phyloP scores from a whole-genome alignment of 768 basidiomycete species.

The Clitopilus hobsonii region DNA sequence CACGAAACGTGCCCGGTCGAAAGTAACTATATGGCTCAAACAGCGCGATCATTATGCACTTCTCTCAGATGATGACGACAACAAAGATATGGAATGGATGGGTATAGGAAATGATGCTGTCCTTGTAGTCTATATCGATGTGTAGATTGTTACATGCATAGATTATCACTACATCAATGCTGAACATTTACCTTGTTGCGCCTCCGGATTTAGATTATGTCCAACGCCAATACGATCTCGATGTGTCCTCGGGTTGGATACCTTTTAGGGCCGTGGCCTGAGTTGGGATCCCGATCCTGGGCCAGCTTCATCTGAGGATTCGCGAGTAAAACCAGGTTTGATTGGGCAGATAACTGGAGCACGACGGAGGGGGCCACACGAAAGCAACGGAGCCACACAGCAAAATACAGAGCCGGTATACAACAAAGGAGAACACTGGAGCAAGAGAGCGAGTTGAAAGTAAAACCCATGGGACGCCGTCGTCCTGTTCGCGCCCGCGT shows the following conservation, averaged over 20 bases:
- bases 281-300: neutral
- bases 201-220: too few species aligned
- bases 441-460: slow-evolving; percentile 45
- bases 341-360: neutral
- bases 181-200: too few species aligned
- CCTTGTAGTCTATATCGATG: neutral
- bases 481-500: slow-evolving; percentile 29
- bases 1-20: slow-evolving; percentile 25
- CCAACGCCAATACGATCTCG: too few species aligned
- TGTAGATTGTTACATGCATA: neutral
- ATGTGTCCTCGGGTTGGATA: too few species aligned
- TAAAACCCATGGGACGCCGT: slow-evolving; percentile 37
- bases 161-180: too few species aligned
- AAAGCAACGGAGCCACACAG: slow-evolving; percentile 28
- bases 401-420: slow-evolving; percentile 49
- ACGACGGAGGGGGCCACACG: slow-evolving; percentile 20
- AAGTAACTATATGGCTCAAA: slow-evolving; percentile 49
- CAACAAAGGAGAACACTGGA: slow-evolving; percentile 43
- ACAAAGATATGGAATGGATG: slow-evolving; percentile 3
- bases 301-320: neutral
- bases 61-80: slow-evolving; percentile 43
- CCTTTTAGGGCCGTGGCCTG: neutral
- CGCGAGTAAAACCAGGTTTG: neutral
- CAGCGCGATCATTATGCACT: slow-evolving; percentile 42
- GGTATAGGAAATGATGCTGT: neutral